Percentiles rank a stretch among this genome's conserved stretches.
These are phyloP conservation scores for Aspergillus floridensis DNA, from an alignment of 2,329 filamentous ascomycete genomes.

Conservation along the genomic window DNA sequence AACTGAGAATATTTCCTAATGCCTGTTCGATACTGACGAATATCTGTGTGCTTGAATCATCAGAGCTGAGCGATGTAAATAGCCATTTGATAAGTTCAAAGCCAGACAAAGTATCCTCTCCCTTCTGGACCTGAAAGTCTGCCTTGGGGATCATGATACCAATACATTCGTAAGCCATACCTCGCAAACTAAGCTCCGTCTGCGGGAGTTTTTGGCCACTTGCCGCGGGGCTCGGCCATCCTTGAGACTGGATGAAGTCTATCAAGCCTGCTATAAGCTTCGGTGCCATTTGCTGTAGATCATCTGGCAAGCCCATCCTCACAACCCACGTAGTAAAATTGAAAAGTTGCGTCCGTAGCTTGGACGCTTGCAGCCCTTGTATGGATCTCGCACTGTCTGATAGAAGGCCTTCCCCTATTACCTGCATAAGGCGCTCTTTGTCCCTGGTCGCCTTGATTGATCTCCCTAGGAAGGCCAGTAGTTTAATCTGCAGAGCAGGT, in stretches of 20 bases:
- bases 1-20: constrained; percentile 71
- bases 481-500: constrained; percentile 71
- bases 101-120: constrained; percentile 45
- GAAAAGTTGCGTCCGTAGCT: constrained; percentile 79
- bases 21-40: constrained; percentile 88
- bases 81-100: constrained; percentile 67
- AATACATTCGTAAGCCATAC: constrained; percentile 85
- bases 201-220: constrained; percentile 54
- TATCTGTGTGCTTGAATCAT: constrained; percentile 69
- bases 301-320: constrained; percentile 62
- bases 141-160: constrained; percentile 65
- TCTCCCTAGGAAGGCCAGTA: constrained; percentile 72
- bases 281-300: constrained; percentile 64
- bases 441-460: constrained; percentile 72
- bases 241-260: constrained; percentile 73
- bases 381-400: constrained; percentile 43
- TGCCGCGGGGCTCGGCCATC: constrained; percentile 68
- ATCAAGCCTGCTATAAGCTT: constrained; percentile 67
- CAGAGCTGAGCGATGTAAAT: constrained; percentile 77
- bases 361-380: constrained; percentile 69
- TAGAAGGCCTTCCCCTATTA: constrained; percentile 66
- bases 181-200: constrained; percentile 66
- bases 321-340: constrained; percentile 85
- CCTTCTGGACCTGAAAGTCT: constrained; percentile 35
- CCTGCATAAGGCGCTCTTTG: constrained; percentile 63